These are phyloP conservation scores for Dactylellina parvicollis DNA, from an alignment of 2,329 filamentous ascomycete genomes.

Conservation along the genomic window DNA sequence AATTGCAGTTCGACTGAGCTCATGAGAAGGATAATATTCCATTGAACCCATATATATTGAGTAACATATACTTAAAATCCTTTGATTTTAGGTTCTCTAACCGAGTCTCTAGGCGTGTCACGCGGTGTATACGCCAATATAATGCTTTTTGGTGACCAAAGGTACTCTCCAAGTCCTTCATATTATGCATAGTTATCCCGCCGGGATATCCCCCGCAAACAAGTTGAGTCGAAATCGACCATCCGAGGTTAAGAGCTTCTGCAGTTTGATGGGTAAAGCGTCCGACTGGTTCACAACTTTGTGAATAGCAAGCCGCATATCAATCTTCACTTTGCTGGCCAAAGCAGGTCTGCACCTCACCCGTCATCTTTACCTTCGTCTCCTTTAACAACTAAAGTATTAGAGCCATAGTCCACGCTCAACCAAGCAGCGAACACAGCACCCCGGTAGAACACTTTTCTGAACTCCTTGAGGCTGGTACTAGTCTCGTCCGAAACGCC, in stretches of 20 bases:
- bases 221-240: constrained; percentile 70
- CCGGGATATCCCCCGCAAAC: constrained; percentile 70
- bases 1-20: too few relatives aligned
- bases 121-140: constrained; percentile 64
- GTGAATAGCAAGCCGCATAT: constrained; percentile 70
- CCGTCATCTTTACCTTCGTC: constrained; percentile 64
- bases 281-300: constrained; percentile 71
- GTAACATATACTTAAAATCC: background rate
- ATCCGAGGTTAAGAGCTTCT: constrained; percentile 68
- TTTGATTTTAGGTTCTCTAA: constrained; percentile 64
- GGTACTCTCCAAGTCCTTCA: constrained; percentile 64
- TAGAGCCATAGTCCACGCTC: constrained; percentile 69
- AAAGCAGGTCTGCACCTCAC: constrained; percentile 61
- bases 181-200: constrained; percentile 64
- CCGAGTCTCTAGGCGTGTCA: constrained; percentile 62
- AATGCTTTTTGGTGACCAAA: constrained; percentile 62
- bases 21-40: too few relatives aligned
- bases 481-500: constrained; percentile 71
- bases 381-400: constrained; percentile 68
- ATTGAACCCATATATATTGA: too few relatives aligned
- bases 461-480: constrained; percentile 72
- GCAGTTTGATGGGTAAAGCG: constrained; percentile 69
- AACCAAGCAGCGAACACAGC: constrained; percentile 70
- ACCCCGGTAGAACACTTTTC: constrained; percentile 69
- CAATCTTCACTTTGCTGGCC: constrained; percentile 64